Evolutionary conservation across 371 early-diverging fungal species (phyloP).

Genomic region (Mortierella sp.): DNA sequence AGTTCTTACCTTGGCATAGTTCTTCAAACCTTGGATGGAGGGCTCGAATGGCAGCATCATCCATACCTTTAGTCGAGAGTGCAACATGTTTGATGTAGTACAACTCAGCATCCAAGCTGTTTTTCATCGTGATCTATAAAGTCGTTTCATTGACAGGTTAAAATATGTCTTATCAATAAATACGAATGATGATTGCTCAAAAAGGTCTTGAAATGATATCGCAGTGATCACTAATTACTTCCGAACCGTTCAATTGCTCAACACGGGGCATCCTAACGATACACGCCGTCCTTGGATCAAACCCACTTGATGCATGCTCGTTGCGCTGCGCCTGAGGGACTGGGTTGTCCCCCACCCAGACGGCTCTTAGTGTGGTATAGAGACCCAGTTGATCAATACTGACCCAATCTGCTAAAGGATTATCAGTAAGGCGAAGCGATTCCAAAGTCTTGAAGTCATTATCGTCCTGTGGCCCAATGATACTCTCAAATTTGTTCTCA

Average conservation of each 20-base stretch:
- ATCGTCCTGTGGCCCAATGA: conserved; percentile 30
- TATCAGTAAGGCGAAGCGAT: conserved; percentile 36
- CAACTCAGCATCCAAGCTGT: conserved; percentile 79
- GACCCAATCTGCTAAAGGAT: conserved; percentile 26
- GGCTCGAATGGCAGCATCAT: conserved; percentile 55
- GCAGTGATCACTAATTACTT: conserved; percentile 30
- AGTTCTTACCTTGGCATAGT: conserved; percentile 61
- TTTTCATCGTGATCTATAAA: conserved; percentile 60
- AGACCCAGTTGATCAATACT: conserved; percentile 40
- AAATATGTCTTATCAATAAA: neutral
- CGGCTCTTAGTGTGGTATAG: conserved; percentile 16
- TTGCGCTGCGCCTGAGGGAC: neutral
- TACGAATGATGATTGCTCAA: neutral
- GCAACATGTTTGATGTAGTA: conserved; percentile 74
- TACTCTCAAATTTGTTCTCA: conserved; percentile 44
- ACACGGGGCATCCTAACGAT: conserved; percentile 38
- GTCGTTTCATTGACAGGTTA: neutral
- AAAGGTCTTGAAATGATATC: neutral
- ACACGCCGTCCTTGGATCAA: conserved; percentile 20
- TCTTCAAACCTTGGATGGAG: conserved; percentile 70
- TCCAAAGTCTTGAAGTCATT: conserved; percentile 32
- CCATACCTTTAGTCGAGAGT: conserved; percentile 59
- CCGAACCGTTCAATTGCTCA: conserved; percentile 36
- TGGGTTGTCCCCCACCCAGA: conserved; percentile 46
- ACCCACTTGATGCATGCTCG: neutral